phyloP scores from a whole-genome alignment of 352 stramenopile species.

The Phytophthora syringae region DNA sequence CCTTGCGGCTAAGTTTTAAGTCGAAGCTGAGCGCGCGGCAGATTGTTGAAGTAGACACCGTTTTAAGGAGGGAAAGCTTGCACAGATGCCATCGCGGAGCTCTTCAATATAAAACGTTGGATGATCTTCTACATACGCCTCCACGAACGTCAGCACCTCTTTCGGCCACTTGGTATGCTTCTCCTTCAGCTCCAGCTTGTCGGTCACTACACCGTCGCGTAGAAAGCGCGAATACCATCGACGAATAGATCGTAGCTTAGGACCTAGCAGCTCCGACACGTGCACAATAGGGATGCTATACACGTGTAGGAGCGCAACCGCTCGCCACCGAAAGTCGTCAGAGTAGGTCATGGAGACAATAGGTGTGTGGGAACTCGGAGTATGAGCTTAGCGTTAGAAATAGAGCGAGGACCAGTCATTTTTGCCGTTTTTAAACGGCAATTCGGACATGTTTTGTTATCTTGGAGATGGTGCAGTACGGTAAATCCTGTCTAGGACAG shows the following conservation, averaged over 20 bases:
- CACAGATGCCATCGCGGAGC: background rate
- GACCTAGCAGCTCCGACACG: slow-evolving; percentile 3
- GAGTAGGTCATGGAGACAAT: slow-evolving; percentile 1
- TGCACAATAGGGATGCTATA: background rate
- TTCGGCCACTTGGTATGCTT: background rate
- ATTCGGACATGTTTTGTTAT: background rate
- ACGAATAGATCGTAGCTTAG: slow-evolving; percentile 7
- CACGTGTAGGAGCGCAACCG: slow-evolving; percentile 4
- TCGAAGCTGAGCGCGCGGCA: slow-evolving; percentile 8
- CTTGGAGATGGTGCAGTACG: no score
- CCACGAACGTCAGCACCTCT: background rate
- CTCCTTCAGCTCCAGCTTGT: background rate
- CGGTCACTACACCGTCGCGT: background rate
- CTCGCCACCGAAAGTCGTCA: slow-evolving; percentile 11
- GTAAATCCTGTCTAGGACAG: no score
- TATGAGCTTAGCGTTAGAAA: background rate
- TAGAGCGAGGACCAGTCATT: background rate
- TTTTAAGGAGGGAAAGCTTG: background rate
- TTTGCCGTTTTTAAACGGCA: background rate
- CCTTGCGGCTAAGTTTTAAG: slow-evolving; percentile 6
- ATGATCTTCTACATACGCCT: background rate
- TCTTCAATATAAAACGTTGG: slow-evolving; percentile 17
- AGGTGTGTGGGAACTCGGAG: background rate
- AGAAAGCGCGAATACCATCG: slow-evolving; percentile 8
- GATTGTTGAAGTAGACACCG: background rate